phyloP scores from a whole-genome alignment of 768 basidiomycete genomes.

The Leccinum variicolor region DNA sequence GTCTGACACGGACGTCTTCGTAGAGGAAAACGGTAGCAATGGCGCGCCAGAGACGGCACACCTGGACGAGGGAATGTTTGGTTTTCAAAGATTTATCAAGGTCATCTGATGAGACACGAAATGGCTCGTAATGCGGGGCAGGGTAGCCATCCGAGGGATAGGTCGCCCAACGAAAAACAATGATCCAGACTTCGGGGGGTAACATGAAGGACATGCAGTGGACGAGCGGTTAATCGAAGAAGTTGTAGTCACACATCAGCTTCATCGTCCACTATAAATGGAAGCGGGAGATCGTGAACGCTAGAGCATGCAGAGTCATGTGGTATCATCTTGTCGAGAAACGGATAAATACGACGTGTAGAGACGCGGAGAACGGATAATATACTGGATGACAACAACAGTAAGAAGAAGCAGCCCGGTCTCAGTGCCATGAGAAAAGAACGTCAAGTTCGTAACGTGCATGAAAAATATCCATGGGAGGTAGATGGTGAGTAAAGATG shows the following conservation, averaged over 20 bases:
- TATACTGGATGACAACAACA: conserved; percentile 31
- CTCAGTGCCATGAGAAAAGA: conserved; percentile 26
- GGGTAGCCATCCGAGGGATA: conserved; percentile 25
- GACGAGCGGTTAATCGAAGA: background rate
- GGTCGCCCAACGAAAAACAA: conserved; percentile 47
- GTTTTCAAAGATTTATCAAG: conserved; percentile 32
- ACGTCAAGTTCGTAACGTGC: conserved; percentile 32
- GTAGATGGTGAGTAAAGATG: conserved; percentile 7
- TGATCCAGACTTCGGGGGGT: conserved; percentile 54
- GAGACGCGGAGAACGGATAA: conserved; percentile 22
- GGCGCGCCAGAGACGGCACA: conserved; percentile 56
- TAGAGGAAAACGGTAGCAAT: conserved; percentile 48
- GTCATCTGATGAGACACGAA: conserved; percentile 35
- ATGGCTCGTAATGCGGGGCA: conserved; percentile 42
- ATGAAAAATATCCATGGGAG: conserved; percentile 25
- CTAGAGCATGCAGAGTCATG: conserved; percentile 18
- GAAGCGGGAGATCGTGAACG: conserved; percentile 1
- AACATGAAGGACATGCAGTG: conserved; percentile 21
- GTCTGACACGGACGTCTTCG: conserved; percentile 47
- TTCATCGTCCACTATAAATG: background rate
- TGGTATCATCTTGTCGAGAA: conserved; percentile 32
- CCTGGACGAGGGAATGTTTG: conserved; percentile 44
- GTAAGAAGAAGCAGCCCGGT: conserved; percentile 11
- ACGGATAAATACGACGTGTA: conserved; percentile 26
- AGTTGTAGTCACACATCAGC: conserved; percentile 7